A percentile compares a stretch with the other conserved stretches of the same genome.
Conservation (phyloP, 495 filamentous ascomycete genomes). For the Venustampulla echinocandica region DNA sequence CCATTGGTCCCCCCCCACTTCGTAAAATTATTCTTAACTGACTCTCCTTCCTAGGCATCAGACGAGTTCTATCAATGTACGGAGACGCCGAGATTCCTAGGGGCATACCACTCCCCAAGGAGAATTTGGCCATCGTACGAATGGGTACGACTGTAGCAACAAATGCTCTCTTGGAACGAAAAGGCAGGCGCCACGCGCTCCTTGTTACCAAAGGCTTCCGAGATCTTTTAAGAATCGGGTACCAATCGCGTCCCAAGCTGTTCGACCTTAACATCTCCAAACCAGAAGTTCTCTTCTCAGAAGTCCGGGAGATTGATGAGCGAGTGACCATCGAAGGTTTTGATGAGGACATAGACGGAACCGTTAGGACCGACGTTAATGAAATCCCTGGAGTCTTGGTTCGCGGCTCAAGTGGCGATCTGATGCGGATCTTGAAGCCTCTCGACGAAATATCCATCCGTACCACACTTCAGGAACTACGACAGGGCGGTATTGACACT, state of each 20-base stretch:
- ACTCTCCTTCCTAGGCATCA: too few relatives aligned
- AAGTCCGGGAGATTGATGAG: constrained; percentile 24
- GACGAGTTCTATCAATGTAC: too few relatives aligned
- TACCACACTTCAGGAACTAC: too few relatives aligned
- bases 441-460: too few relatives aligned
- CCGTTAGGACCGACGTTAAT: too few relatives aligned
- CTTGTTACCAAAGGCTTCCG: constrained; percentile 22
- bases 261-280: constrained; percentile 22
- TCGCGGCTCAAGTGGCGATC: constrained; percentile 45
- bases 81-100: too few relatives aligned
- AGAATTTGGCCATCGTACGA: background rate
- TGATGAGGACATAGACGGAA: constrained; percentile 22
- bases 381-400: too few relatives aligned
- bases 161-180: constrained; percentile 23
- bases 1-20: too few relatives aligned
- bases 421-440: constrained; percentile 34
- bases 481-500: constrained; percentile 20
- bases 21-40: too few relatives aligned
- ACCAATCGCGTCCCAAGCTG: constrained; percentile 23
- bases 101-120: too few relatives aligned
- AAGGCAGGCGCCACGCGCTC: constrained; percentile 12
- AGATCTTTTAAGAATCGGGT: constrained; percentile 24
- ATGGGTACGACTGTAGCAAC: constrained; percentile 27
- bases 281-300: constrained; percentile 13
- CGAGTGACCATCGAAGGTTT: constrained; percentile 26